phyloP scores from a whole-genome alignment of 2,329 filamentous ascomycete species.

The Aspergillus luchuensis region DNA sequence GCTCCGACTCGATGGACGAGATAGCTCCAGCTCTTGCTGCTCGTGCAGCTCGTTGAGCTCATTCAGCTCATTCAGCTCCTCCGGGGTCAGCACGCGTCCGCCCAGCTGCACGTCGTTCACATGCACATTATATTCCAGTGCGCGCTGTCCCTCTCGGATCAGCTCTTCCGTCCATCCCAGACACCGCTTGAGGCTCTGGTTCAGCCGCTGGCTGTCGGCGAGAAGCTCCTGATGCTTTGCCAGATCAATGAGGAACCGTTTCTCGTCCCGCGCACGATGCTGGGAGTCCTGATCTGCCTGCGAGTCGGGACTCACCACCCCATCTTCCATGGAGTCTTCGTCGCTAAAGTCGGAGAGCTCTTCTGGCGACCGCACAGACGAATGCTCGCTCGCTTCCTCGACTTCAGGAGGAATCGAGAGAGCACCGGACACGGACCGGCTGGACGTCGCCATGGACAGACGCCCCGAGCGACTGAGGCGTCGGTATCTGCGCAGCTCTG shows the following conservation, averaged over 20 bases:
- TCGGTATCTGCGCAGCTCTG: conserved; percentile 81
- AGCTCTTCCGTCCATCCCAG: conserved; percentile 86
- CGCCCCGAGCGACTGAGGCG: conserved; percentile 81
- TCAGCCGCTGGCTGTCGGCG: conserved; percentile 90
- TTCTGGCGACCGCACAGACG: conserved; percentile 33
- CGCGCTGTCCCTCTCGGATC: conserved; percentile 84
- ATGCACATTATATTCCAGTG: conserved; percentile 77
- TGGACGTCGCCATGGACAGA: conserved; percentile 61
- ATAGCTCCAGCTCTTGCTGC: conserved; percentile 28
- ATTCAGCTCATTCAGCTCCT: conserved; percentile 61
- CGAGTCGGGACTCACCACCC: conserved; percentile 38
- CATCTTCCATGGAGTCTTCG: conserved; percentile 43
- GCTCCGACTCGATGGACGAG: conserved; percentile 37
- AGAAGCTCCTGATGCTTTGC: conserved; percentile 86
- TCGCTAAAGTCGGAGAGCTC: conserved; percentile 45
- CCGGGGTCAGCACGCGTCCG: conserved; percentile 72
- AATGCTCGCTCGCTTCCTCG: conserved; percentile 40
- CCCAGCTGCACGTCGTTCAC: conserved; percentile 80
- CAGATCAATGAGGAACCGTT: conserved; percentile 79
- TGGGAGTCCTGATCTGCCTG: conserved; percentile 45
- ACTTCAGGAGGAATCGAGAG: conserved; percentile 51
- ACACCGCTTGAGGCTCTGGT: conserved; percentile 88
- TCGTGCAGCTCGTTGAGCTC: conserved; percentile 30
- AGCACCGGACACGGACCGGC: conserved; percentile 49
- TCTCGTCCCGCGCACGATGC: conserved; percentile 74